Conservation (phyloP, 2,329 filamentous ascomycete species). For the Phialophora chinensis region DNA sequence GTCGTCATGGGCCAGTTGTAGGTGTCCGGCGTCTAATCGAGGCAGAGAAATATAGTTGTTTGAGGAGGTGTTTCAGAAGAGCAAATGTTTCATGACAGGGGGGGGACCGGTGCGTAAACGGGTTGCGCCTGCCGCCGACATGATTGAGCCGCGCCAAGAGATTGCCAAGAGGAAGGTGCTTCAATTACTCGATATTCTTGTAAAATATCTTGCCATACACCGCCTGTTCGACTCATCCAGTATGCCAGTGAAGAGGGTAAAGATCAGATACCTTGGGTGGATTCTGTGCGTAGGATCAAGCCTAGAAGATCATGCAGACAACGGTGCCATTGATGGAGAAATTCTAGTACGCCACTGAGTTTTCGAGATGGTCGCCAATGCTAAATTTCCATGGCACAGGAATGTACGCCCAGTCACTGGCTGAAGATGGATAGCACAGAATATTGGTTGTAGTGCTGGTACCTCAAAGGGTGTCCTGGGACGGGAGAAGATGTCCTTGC, state of each 20-base stretch:
- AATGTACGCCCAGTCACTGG: too few species aligned
- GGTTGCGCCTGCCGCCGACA: slow-evolving; percentile 2
- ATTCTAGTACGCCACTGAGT: too few species aligned
- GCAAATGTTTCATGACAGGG: slow-evolving; percentile 5
- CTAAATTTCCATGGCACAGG: too few species aligned
- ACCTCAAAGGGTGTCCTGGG: too few species aligned
- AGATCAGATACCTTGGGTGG: neutral
- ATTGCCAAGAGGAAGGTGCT: neutral
- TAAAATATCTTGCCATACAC: neutral
- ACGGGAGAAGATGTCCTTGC: too few species aligned
- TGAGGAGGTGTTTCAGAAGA: slow-evolving; percentile 11
- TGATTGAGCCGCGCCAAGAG: neutral
- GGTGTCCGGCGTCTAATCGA: slow-evolving; percentile 25
- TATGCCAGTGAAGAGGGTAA: neutral
- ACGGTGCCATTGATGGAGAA: neutral
- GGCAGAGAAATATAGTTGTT: slow-evolving; percentile 19
- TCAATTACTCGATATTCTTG: neutral
- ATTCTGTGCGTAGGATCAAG: neutral
- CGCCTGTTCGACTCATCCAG: too few species aligned
- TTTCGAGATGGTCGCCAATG: too few species aligned
- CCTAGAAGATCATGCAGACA: neutral
- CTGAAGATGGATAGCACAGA: too few species aligned
- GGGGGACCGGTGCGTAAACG: too few species aligned
- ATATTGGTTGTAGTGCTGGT: too few species aligned
- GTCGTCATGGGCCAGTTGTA: slow-evolving; percentile 16